A percentile compares a stretch with the other conserved stretches of the same genome.
Conservation (phyloP, 768 basidiomycete genomes). For the Cyclocybe aegerita region DNA sequence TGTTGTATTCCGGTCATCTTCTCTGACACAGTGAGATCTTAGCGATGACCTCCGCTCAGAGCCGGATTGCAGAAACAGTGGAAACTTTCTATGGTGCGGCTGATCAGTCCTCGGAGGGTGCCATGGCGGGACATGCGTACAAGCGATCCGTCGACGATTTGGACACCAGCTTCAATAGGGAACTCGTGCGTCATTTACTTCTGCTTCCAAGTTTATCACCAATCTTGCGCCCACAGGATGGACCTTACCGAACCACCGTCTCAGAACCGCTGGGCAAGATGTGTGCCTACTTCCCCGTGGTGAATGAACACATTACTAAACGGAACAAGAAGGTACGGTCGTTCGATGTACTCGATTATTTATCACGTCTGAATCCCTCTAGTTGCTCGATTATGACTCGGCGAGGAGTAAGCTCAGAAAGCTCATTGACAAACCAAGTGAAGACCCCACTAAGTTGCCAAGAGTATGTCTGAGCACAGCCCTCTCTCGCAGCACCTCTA, state of each 20-base stretch:
- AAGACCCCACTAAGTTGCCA: constrained; percentile 90
- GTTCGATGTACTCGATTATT: not conserved
- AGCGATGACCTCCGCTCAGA: constrained; percentile 96
- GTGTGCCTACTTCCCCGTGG: constrained; percentile 90
- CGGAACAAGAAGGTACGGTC: constrained; percentile 88
- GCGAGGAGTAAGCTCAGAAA: constrained; percentile 90
- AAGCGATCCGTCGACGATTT: constrained; percentile 93
- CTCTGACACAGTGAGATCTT: not conserved
- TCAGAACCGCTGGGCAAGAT: constrained; percentile 96
- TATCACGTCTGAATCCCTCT: constrained; percentile 1
- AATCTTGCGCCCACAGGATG: constrained; percentile 55
- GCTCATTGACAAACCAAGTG: constrained; percentile 86
- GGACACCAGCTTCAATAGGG: constrained; percentile 78
- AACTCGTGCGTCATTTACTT: constrained; percentile 62
- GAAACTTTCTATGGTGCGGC: constrained; percentile 89
- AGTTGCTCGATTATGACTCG: constrained; percentile 96
- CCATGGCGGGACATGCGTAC: constrained; percentile 97
- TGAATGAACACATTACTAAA: constrained; percentile 93
- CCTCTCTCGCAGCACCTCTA: not conserved
- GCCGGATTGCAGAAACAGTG: constrained; percentile 89
- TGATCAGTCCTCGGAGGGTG: constrained; percentile 83
- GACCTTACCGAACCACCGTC: constrained; percentile 91
- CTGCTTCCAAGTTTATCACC: not conserved
- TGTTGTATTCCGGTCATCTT: not conserved
- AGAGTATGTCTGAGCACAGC: constrained; percentile 44